Evolutionary conservation across 768 basidiomycete species (phyloP), one percentile per base, ranked within the genome.

Genomic region (Amanita pseudoporphyria): DNA sequence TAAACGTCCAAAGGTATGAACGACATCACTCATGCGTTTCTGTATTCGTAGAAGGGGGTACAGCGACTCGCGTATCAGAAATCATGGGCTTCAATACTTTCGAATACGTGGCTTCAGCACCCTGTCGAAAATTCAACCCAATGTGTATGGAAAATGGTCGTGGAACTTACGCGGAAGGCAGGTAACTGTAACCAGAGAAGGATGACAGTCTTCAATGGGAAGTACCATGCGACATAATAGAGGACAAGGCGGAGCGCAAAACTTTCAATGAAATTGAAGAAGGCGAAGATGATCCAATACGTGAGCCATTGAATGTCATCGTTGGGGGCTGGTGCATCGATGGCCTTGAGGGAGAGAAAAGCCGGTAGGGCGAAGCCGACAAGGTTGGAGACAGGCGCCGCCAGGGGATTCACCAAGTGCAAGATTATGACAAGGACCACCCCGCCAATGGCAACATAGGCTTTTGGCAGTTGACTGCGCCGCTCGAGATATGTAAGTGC

Each of bases 241-340:
- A 97, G 82, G 53, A 96, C 78, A 53, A 87, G 52, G 45, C 86
- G 79, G 55, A 89, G 73, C 46, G 87, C 89, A 58, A 95, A 76
- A 60, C 79, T 84, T 71, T 97, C 95, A 53, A 88, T 60, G 69
- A 96, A 89, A 73, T 86, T 95, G 78, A 96, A 84, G 67, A 83
- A 86, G 48, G 91, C 92, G 58, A 96, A 94, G 47, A 95, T 78
- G 62, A 89, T 77, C 95, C 95, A 98, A 75, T 98, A 98, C 2
- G 94, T 95, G 61, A 97, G 76, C 93, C 93, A 97, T 69, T 96
- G 93, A 60, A 86, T 74, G 67, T 95, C 88, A 57, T 95, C 91
- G 57, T 83, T 76, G 52, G 82, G 73, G 2, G 78, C 74, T n/a
- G 90, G 88, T 4, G 77, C 68, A 67, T 98, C 95, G 62, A 99